Percentiles rank a stretch among this genome's conserved stretches.
Conservation (phyloP, 495 filamentous ascomycete genomes). For the Chaetomium cochliodes region DNA sequence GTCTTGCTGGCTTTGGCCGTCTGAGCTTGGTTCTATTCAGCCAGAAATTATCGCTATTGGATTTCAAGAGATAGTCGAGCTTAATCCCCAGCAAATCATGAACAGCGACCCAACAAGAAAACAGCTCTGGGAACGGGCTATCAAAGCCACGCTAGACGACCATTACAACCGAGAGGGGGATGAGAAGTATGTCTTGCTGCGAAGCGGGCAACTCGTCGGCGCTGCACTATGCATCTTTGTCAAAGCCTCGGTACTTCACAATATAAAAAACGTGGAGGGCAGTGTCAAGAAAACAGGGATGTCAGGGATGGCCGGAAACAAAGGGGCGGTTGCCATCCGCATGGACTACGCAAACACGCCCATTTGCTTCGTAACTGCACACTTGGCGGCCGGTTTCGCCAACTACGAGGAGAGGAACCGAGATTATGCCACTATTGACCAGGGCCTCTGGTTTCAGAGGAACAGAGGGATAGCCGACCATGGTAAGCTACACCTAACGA, state of each 20-base stretch:
- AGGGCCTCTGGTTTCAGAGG: conserved; percentile 84
- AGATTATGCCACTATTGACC: conserved; percentile 86
- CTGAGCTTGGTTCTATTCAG: conserved; percentile 48
- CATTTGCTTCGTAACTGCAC: conserved; percentile 93
- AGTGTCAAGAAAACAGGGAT: conserved; percentile 96
- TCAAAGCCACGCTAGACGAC: conserved; percentile 71
- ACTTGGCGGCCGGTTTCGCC: conserved; percentile 92
- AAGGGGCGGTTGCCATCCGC: conserved; percentile 94
- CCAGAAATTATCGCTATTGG: conserved; percentile 85
- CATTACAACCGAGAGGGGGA: conserved; percentile 59
- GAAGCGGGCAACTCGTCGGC: conserved; percentile 92
- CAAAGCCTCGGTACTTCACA: conserved; percentile 66
- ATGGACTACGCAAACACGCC: conserved; percentile 93
- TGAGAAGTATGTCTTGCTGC: conserved; percentile 81
- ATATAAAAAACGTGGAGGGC: conserved; percentile 95
- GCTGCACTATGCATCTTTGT: conserved; percentile 90
- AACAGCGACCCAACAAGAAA: conserved; percentile 87
- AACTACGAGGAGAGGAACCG: conserved; percentile 96
- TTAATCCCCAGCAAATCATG: conserved; percentile 99
- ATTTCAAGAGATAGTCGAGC: conserved; percentile 95
- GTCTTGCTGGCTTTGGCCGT: conserved; percentile 74
- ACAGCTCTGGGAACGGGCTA: conserved; percentile 80
- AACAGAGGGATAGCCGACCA: conserved; percentile 90
- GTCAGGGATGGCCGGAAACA: conserved; percentile 96
- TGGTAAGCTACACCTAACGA: conserved; percentile 40